phyloP scores from a whole-genome alignment of 768 basidiomycete genomes.

The Suillus alpinus region DNA sequence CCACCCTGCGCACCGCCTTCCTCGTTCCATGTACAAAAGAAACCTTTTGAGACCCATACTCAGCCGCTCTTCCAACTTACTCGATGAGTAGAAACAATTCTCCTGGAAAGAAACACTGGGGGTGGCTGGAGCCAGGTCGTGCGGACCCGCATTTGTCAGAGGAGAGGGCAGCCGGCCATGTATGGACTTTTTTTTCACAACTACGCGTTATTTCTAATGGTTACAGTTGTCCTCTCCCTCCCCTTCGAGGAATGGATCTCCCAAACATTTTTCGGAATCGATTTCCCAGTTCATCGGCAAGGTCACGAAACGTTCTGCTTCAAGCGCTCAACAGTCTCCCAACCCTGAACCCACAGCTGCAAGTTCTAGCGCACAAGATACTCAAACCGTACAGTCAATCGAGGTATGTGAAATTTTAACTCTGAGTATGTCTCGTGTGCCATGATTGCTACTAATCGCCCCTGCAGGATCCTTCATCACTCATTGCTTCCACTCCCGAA shows the following conservation, averaged over 20 bases:
- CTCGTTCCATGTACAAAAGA: too few relatives aligned
- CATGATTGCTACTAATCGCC: not conserved
- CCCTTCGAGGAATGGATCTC: not conserved
- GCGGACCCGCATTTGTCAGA: not conserved
- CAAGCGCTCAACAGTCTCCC: not conserved
- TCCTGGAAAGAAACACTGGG: too few relatives aligned
- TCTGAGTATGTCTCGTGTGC: not conserved
- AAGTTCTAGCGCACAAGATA: not conserved
- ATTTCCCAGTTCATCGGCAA: not conserved
- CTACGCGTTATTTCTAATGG: not conserved
- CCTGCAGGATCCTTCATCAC: not conserved
- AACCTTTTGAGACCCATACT: too few relatives aligned
- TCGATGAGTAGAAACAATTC: too few relatives aligned
- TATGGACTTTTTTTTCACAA: not conserved
- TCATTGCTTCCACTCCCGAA: not conserved
- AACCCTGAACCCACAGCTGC: not conserved
- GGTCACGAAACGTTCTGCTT: not conserved
- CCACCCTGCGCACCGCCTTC: too few relatives aligned
- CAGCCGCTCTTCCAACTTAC: too few relatives aligned
- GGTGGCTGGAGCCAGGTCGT: too few relatives aligned
- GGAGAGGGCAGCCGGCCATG: not conserved
- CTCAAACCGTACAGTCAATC: too few relatives aligned
- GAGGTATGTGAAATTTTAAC: too few relatives aligned
- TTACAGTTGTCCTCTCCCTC: too few relatives aligned
- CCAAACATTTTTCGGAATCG: not conserved